Conservation (phyloP, 305 asterid genomes). For the Solanum aculeatissimum region DNA sequence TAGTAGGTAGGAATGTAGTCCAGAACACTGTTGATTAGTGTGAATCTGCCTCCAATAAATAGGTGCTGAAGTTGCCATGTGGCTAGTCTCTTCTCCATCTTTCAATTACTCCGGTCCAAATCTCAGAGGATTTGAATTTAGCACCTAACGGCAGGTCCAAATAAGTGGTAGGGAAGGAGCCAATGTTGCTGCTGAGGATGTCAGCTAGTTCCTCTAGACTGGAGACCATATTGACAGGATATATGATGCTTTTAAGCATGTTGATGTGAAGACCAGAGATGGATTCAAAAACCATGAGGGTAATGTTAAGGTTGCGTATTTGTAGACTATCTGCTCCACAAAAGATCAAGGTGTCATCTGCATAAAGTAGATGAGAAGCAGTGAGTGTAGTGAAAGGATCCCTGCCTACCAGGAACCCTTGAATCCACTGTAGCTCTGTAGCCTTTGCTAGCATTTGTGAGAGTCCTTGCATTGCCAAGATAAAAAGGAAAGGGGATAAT, state of each 20-base stretch:
- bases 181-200: not conserved
- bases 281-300: not conserved
- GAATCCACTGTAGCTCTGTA: not conserved
- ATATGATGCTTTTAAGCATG: not conserved
- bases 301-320: not conserved
- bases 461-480: not conserved
- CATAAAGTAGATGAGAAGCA: not conserved
- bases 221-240: not conserved
- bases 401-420: not conserved
- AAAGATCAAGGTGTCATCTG: too few species aligned
- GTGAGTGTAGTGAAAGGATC: not conserved
- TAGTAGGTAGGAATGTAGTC: not conserved
- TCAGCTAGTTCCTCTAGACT: not conserved
- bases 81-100: too few species aligned
- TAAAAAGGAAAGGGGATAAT: not conserved
- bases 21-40: not conserved
- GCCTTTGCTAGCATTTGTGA: not conserved
- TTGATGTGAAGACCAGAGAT: not conserved
- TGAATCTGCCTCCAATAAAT: not conserved
- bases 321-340: not conserved
- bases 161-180: too few species aligned
- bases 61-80: not conserved
- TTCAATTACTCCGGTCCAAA: too few species aligned
- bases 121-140: too few species aligned
- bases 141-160: too few species aligned